These are phyloP conservation scores for Nitzschia palea DNA, from an alignment of 108 stramenopile species.

Conservation along the genomic window DNA sequence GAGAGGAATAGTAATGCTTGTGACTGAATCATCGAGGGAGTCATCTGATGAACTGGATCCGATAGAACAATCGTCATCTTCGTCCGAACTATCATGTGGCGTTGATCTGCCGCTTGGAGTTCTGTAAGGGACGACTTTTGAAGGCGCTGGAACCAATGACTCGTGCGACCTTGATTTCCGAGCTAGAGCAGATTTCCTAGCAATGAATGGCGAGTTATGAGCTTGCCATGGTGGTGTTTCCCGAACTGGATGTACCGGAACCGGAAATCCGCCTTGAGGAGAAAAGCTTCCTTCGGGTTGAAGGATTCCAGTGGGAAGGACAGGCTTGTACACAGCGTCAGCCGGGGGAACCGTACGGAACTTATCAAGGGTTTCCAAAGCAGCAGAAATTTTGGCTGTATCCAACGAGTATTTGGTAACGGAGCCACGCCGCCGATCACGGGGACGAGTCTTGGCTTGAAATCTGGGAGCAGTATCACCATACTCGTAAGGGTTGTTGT, in stretches of 20 bases:
- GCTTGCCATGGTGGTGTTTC: constrained; percentile 3
- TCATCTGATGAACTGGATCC: neutral
- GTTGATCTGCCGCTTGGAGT: neutral
- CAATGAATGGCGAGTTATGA: neutral
- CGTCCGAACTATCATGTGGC: neutral
- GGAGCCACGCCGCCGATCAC: constrained; percentile 5
- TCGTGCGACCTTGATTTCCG: neutral
- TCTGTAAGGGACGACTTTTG: neutral
- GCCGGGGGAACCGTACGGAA: too few species aligned
- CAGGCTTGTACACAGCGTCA: too few species aligned
- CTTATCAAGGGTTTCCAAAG: too few species aligned
- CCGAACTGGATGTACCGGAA: neutral
- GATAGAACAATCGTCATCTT: neutral
- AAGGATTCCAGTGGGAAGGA: too few species aligned
- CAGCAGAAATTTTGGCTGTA: neutral
- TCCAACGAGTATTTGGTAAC: constrained; percentile 17
- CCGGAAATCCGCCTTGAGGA: too few species aligned
- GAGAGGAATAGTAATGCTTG: constrained; percentile 5
- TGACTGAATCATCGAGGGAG: constrained; percentile 4
- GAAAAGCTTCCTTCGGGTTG: too few species aligned
- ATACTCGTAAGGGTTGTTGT: constrained; percentile 6
- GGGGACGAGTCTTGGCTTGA: neutral
- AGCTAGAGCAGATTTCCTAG: neutral
- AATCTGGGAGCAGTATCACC: neutral
- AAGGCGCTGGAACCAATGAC: neutral